These are phyloP conservation scores for Coprinopsis marcescibilis DNA, from an alignment of 768 basidiomycete species.

Conservation along the genomic window DNA sequence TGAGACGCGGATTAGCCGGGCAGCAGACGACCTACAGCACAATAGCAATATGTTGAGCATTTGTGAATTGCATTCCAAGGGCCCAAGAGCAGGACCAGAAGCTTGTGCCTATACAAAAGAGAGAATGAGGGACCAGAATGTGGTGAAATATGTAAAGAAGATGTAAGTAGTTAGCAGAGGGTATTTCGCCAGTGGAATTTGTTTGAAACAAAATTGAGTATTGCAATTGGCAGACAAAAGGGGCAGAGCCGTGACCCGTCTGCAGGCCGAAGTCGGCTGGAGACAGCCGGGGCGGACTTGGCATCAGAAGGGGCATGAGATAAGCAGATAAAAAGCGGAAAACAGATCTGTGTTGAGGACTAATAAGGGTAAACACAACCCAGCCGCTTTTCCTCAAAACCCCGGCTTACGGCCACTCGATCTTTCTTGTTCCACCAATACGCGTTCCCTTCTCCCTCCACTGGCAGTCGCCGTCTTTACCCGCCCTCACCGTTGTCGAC, in stretches of 20 bases:
- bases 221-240: too few relatives aligned
- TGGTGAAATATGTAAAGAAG: too few relatives aligned
- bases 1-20: too few relatives aligned
- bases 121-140: too few relatives aligned
- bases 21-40: too few relatives aligned
- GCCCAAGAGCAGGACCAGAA: too few relatives aligned
- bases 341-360: not conserved
- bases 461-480: constrained; percentile 3
- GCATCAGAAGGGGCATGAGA: constrained; percentile 7
- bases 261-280: not conserved
- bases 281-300: constrained; percentile 1
- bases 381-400: constrained; percentile 11
- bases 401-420: constrained; percentile 2
- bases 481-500: constrained; percentile 6
- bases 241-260: not conserved
- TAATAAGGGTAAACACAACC: constrained; percentile 11
- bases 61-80: too few relatives aligned
- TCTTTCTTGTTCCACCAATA: constrained; percentile 6
- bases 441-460: constrained; percentile 4
- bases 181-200: too few relatives aligned
- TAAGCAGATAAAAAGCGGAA: not conserved
- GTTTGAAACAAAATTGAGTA: too few relatives aligned
- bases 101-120: too few relatives aligned
- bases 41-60: too few relatives aligned
- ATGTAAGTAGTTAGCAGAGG: too few relatives aligned